Base-by-base conservation (phyloP, 2,329 filamentous ascomycete genomes). In the Alternaria hordeiaustralica region DNA sequence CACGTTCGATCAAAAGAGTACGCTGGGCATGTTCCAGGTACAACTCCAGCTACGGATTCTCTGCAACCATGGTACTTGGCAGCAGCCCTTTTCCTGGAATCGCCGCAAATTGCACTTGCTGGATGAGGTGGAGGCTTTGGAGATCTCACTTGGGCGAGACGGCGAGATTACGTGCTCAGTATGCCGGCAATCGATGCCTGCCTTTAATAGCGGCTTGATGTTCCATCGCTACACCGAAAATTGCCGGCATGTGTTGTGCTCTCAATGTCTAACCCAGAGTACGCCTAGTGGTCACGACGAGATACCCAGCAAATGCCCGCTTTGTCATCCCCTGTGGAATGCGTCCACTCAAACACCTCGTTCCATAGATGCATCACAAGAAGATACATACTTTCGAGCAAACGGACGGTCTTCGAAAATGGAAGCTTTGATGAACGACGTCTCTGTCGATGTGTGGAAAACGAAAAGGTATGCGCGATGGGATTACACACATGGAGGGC, bases 41-140 rank as follows among this genome's bases (percentile, higher is more conserved):
- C 77, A 83, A 11, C 71, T 86, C 0, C 83, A 85, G 61, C 69
- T 86, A 12, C 79, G 84, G 0, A 81, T 85, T 6, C 63, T 86
- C 2, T 85, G 84, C 69, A 86, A 86, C 58, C 84, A 85, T 63
- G 84, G 84, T 1, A 86, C 84, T 0, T 83, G 78, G 65, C 84
- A 85, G 63, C 79, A 82, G 36, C 74, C 69, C 0, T 82, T 84
- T 47, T 82, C 81, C 2, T 85, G 83, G 83, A 72, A 72, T 45
- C 76, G 74, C 25, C 74, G 75, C 4, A 77, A 76, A 43, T 41
- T 77, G 10, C 63, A 77, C 26, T 53, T 77, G 7, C 53, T 74
- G 9, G 77, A 84, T n/a, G 80, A 80, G 43, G 68, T 71, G 64
- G 73, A 80, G 43, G 78, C 80, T 55, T 76, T 77, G 12, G 66